Evolutionary conservation across 495 filamentous ascomycete genomes (phyloP), one percentile per base, ranked within the genome.

Genomic region (Talaromyces stipitatus): DNA sequence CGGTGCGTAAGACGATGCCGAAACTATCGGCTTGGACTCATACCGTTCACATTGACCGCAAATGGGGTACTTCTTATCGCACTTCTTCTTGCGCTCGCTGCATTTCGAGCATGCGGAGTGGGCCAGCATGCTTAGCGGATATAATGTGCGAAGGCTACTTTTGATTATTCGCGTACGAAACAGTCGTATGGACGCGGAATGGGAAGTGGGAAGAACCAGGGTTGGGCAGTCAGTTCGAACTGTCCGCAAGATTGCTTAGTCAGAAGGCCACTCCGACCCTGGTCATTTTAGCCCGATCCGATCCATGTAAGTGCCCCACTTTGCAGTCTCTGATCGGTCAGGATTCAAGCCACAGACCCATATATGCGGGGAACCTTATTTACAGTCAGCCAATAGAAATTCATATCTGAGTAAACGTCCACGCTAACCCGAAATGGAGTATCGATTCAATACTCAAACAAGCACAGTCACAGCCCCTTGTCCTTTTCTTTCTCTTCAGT

Each of bases 41-140:
- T 54, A 54, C 51, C 51, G 29, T 38, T 38, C 33, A 16, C 51
- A 54, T 24, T 30, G 51, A 24, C 30, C 29, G 23, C 51, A 54
- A 36, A 24, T 27, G 10, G 51, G 51, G 9, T 38, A 54, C 9
- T 18, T 4, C 24, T 54, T 54, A 30, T 54, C 51, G 27, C 51
- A 54, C 33, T 54, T 54, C 26, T 54, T 36, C 23, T 54, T 54
- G 33, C 51, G 51, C 28, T 36, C 29, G 20, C 33, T 54, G 23
- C 51, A 54, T 38, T 27, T 30, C 29, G 26, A 38, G 33, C 51
- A 54, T 5, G 33, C 51, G 2, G 33, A 36, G 10, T 22, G 28
- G 9, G 51, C 51, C 29, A 16, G 50, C 50, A 29, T 53, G n/a
- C 1, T 12, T 53, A 53, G 24, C 8, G 29, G 20, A 60, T 47